phyloP scores from a whole-genome alignment of 139 green algal genomes.

The Raphidocelis subcapitata region DNA sequence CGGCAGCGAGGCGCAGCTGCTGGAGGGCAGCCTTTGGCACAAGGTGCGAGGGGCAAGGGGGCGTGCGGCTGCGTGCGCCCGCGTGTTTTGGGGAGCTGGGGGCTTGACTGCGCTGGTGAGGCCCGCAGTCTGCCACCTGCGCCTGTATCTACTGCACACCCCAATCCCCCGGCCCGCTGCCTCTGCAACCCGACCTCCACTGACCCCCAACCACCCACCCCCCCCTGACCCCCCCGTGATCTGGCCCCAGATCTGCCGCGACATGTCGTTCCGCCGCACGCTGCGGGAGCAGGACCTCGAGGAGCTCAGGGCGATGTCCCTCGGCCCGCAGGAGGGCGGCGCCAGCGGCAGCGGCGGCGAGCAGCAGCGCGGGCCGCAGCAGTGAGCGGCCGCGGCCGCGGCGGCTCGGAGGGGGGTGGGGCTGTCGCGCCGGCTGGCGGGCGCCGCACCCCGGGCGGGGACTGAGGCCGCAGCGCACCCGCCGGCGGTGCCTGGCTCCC shows the following conservation, averaged over 20 bases:
- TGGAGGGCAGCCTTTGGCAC: constrained; percentile 19
- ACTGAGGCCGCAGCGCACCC: no score
- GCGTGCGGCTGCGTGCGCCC: background rate
- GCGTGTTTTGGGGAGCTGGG: background rate
- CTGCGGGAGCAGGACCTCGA: no score
- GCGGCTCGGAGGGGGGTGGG: no score
- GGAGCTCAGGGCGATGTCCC: no score
- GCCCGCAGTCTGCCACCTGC: background rate
- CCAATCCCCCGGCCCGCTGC: background rate
- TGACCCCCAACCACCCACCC: background rate
- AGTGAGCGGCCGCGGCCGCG: no score
- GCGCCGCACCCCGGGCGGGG: no score
- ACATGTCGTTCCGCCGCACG: constrained; percentile 14
- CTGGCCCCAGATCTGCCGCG: constrained; percentile 10
- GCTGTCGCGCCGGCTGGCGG: no score
- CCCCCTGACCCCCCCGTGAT: background rate
- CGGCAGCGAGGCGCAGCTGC: background rate
- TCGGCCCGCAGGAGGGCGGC: no score
- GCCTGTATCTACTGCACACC: no score
- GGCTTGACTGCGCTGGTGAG: background rate
- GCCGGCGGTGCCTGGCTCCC: no score
- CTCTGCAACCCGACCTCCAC: background rate
- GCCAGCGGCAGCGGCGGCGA: no score
- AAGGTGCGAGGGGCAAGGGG: background rate
- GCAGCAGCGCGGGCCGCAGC: no score